Conservation (phyloP, 495 filamentous ascomycete genomes). For the Neurospora africana region DNA sequence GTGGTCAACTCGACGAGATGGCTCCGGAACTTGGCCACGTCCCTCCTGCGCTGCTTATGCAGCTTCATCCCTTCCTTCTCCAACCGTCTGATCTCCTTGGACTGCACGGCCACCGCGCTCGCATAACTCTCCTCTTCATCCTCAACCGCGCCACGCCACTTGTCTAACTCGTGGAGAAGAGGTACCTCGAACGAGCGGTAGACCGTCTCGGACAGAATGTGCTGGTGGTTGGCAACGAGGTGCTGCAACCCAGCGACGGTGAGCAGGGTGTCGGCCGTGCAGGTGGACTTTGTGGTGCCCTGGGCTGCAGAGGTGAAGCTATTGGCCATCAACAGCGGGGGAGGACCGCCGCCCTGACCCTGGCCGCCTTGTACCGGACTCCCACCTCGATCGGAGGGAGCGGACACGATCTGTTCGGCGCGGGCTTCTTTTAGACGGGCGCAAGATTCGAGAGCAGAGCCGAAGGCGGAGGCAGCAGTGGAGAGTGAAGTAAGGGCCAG, state of each 20-base stretch:
- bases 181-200: constrained; percentile 56
- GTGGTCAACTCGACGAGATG: constrained; percentile 48
- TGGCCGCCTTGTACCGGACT: background rate
- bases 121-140: constrained; percentile 51
- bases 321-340: constrained; percentile 24
- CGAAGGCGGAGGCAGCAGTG: constrained; percentile 48
- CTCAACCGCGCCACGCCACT: constrained; percentile 45
- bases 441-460: constrained; percentile 50
- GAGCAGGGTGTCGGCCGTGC: constrained; percentile 49
- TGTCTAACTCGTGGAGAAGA: constrained; percentile 52
- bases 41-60: constrained; percentile 42
- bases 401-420: constrained; percentile 28
- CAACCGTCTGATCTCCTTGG: constrained; percentile 44
- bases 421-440: constrained; percentile 54
- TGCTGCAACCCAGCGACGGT: constrained; percentile 52
- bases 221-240: constrained; percentile 54
- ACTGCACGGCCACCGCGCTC: constrained; percentile 36
- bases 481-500: constrained; percentile 46
- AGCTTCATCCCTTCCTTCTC: constrained; percentile 52
- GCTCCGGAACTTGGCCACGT: constrained; percentile 40
- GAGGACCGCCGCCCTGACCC: background rate
- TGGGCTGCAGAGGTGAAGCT: constrained; percentile 21
- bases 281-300: constrained; percentile 35
- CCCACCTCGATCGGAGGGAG: background rate
- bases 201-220: constrained; percentile 53